phyloP scores from a whole-genome alignment of 805 yeast species.

The Pachysolen tannophilus region DNA sequence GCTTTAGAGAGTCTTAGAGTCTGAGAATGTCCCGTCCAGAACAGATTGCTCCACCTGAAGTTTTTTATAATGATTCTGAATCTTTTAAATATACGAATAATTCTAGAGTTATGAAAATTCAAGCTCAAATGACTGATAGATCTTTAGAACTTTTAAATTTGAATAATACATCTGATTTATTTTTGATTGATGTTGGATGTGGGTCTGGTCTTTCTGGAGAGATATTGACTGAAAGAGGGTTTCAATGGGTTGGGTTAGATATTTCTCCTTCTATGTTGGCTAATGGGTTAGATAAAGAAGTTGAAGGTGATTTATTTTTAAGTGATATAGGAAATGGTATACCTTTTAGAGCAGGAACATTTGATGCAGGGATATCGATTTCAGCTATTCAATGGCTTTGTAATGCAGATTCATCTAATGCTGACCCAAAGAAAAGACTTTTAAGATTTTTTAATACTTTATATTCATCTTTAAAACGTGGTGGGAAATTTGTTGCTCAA shows the following conservation, averaged over 20 bases:
- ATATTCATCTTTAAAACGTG: slow-evolving; percentile 79
- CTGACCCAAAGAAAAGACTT: slow-evolving; percentile 79
- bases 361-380: slow-evolving; percentile 93
- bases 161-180: slow-evolving; percentile 52
- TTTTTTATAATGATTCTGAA: slow-evolving; percentile 87
- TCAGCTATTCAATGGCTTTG: slow-evolving; percentile 98
- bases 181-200: slow-evolving; percentile 87
- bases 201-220: slow-evolving; percentile 97
- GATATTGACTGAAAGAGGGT: slow-evolving; percentile 88
- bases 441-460: slow-evolving; percentile 80
- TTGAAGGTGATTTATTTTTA: slow-evolving; percentile 87
- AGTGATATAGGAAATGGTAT: slow-evolving; percentile 92
- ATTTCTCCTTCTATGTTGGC: slow-evolving; percentile 95
- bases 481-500: slow-evolving; percentile 97
- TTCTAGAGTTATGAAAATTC: slow-evolving; percentile 96
- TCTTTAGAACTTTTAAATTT: slow-evolving; percentile 83
- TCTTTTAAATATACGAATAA: slow-evolving; percentile 85
- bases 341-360: slow-evolving; percentile 93
- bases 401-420: slow-evolving; percentile 79
- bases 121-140: slow-evolving; percentile 94
- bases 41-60: slow-evolving; percentile 92
- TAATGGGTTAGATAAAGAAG: slow-evolving; percentile 84
- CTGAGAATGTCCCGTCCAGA: slow-evolving; percentile 99
- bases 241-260: slow-evolving; percentile 93
- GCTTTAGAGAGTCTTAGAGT: too few species aligned